Base-by-base conservation (phyloP, 2,329 filamentous ascomycete species). In the Chrysoporthe deuterocubensis region DNA sequence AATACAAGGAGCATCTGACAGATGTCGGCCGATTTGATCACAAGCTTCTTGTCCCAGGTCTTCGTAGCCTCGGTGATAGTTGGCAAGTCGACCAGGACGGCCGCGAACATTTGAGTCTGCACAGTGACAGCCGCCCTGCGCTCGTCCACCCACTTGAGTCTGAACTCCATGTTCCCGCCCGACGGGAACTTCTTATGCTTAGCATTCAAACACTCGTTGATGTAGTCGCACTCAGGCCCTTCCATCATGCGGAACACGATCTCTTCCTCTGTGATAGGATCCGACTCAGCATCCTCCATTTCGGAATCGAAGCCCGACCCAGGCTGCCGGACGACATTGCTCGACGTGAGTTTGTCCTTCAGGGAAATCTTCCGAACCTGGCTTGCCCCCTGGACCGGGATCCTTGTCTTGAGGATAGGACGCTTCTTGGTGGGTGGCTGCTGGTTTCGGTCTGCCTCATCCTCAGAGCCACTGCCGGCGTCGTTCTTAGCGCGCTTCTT, bases 281-380 rank as follows among this genome's bases (percentile, higher is more conserved):
- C 96, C 11, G 83, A 80, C 78, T 99, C 96, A 16, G 90, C 89
- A 75, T 98, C 96, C 66, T 94, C 96, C 14, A 94, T 93, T 78
- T 98, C 96, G 3, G 94, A 97, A 77, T 99, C 96, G 79, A 98
- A 99, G 8, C 95, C 96, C 66, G 97, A 93, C 63, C 96, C 96
- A 1, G 88, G 87, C 5, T 89, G 89, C 71, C 92, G 87, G 43
- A 86, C 82, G 8, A 48, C 32, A 42, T 46, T 65, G 43, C 32
- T 48, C 11, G 63, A 60, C 62, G 62, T 78, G 59, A 68, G 67
- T 2, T 61, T 70, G 52, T 67, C 90, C 73, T 90, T 73, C 18
- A 67, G 64, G 8, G 65, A 64, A 48, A 88, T 88, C 83, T 76
- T 78, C 26, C 32, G 56, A 11, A 78, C 66, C 42, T 76, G 75